Evolutionary conservation across 192 early-diverging fungal species (phyloP).

Genomic region (Chytriomyces sp.): DNA sequence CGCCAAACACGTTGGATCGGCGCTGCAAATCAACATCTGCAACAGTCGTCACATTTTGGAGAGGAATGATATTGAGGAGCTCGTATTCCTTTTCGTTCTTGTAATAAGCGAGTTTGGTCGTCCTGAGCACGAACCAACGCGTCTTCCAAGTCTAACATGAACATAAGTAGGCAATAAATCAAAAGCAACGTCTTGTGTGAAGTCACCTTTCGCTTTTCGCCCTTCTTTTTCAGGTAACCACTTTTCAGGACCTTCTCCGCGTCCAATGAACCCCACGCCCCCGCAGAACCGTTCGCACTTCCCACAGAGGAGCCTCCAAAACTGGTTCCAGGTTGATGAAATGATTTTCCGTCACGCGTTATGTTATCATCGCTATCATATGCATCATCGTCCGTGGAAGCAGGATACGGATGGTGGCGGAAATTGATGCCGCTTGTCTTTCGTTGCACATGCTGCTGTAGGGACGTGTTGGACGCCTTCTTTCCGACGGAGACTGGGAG

Average conservation of each 20-base stretch:
- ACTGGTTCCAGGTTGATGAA: no score
- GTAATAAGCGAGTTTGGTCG: conserved; percentile 80
- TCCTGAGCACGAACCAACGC: conserved; percentile 82
- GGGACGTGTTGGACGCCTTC: neutral
- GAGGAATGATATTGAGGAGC: conserved; percentile 70
- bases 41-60: conserved; percentile 69
- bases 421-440: neutral
- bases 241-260: conserved; percentile 34
- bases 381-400: neutral
- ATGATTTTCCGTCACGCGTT: neutral
- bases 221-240: conserved; percentile 51
- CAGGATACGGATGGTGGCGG: neutral
- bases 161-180: conserved; percentile 4
- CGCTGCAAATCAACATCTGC: conserved; percentile 71
- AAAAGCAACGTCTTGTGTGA: conserved; percentile 16
- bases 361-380: conserved; percentile 34
- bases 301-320: neutral
- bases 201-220: conserved; percentile 48
- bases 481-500: neutral
- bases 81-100: conserved; percentile 87
- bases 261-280: conserved; percentile 24
- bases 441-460: neutral
- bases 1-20: conserved; percentile 70
- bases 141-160: conserved; percentile 75
- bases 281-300: neutral